Evolutionary conservation across 225 moss, liverwort and hornwort species (phyloP), one percentile per base, ranked within the genome.

Genomic region (Lunularia cruciata): DNA sequence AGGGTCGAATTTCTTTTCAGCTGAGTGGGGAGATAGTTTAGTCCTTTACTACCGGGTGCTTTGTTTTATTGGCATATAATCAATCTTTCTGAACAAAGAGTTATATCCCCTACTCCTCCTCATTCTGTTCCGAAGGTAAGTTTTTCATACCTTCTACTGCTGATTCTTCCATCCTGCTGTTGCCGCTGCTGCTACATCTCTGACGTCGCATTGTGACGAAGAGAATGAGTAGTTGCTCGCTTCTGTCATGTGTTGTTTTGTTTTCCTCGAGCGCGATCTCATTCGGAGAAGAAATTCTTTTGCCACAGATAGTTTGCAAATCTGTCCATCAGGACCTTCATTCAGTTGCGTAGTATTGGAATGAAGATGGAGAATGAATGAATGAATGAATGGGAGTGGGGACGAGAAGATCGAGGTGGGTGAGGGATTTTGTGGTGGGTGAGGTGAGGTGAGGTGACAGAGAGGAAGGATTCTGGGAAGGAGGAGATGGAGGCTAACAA

Each of bases 61-160:
- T 81, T 81, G 81, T 76, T 81, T 76, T 81, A 76, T 81, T 81
- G 81, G 26, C 76, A 40, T 81, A 73, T 69, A 73, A 76, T 81
- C 81, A 70, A 73, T 65, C 73, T 65, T n/a, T 33, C 52, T 42
- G 69, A 60, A 4, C 68, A 35, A 60, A 27, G 56, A 73, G 69
- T 70, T 81, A 81, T 81, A 81, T 81, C 23, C 53, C 77, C 70
- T 65, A 49, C 48, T 18, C 18, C 69, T 66, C 49, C 73, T 43
- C 76, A 76, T 73, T 81, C 63, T 57, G 61, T 22, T 70, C 56
- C 4, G 62, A 60, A 75, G 80, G 80, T 80, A 76, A 76, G 79
- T 67, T 75, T 64, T 74, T 65, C 57, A 51, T 32, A n/a, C n/a
- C 60, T 34, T 25, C 59, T 49, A 37, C 27, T 63, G 60, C 54